Evolutionary conservation across 1,284 basidiomycete species (phyloP), one percentile per base, ranked within the genome.

Genomic region (Cerrena zonata): DNA sequence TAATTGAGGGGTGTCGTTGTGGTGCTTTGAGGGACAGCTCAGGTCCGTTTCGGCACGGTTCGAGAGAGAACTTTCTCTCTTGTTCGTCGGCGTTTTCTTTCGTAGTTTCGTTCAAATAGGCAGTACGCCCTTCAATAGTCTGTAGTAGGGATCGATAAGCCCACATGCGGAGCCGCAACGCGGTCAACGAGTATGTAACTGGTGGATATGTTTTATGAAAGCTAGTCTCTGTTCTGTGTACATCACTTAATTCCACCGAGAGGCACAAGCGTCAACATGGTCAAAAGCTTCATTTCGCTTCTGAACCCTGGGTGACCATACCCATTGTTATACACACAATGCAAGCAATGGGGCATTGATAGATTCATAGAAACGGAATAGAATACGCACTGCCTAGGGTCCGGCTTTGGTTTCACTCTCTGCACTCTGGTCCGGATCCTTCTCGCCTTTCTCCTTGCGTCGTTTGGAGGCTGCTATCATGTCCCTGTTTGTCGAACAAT

Each of bases 391-490:
- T n/a, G n/a, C n/a, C n/a, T n/a, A n/a, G n/a, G n/a, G n/a, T n/a
- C n/a, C n/a, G n/a, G n/a, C 22, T 42, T 42, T 23, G n/a, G 46
- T 36, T 23, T 24, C 30, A 18, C 13, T 23, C 36, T 7, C 11
- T 3, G 30, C 24, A 26, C 23, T 21, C n/a, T 27, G 24, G 24
- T 46, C 5, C 22, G 11, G 25, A 18, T 48, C 47, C 27, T 40
- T 39, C 37, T 36, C 48, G 18, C 18, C 52, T 50, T 60, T 59
- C 46, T 54, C 54, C 51, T 60, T 58, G 30, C 60, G 51, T 26
- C 59, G 46, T 38, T 60, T 57, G 30, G 86, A 89, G 18, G 77
- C 86, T 46, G 77, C 74, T 54, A 89, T 75, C 84, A 89, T 89
- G 36, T 86, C 85, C 65, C 86, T 89, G 56, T 52, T 19, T 5